Conservation (phyloP, 352 stramenopile genomes). For the Thalassiosira mediterranea region DNA sequence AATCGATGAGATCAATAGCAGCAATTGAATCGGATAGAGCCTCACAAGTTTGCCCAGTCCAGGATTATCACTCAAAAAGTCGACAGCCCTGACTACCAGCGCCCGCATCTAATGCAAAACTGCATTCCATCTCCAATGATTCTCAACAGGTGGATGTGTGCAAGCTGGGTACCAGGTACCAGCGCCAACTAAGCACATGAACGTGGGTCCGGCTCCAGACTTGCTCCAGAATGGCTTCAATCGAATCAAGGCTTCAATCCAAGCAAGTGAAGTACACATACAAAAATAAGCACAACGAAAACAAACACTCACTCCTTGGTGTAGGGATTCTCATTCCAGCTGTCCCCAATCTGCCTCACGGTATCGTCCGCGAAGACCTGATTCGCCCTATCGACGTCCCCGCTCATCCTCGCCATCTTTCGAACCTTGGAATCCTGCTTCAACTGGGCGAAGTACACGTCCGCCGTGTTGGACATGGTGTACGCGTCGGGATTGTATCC, state of each 20-base stretch:
- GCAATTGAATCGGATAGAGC: too few relatives aligned
- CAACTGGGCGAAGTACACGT: slow-evolving; percentile 84
- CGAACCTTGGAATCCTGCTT: slow-evolving; percentile 79
- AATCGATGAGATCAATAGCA: slow-evolving; percentile 6
- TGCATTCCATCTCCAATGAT: too few relatives aligned
- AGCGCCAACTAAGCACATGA: too few relatives aligned
- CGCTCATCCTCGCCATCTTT: slow-evolving; percentile 58
- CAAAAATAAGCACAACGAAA: not conserved
- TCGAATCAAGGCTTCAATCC: not conserved
- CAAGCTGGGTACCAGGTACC: too few relatives aligned
- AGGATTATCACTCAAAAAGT: too few relatives aligned
- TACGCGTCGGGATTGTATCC: slow-evolving; percentile 76
- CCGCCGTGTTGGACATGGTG: slow-evolving; percentile 74
- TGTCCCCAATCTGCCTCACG: slow-evolving; percentile 57
- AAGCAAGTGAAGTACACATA: not conserved
- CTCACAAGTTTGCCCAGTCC: too few relatives aligned
- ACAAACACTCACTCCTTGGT: slow-evolving; percentile 60
- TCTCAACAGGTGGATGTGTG: too few relatives aligned
- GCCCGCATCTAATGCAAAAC: too few relatives aligned
- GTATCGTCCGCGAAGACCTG: slow-evolving; percentile 66
- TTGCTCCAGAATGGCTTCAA: not conserved
- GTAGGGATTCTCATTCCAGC: slow-evolving; percentile 70
- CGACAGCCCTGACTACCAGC: too few relatives aligned
- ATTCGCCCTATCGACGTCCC: slow-evolving; percentile 68
- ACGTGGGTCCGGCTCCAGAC: not conserved